Percentiles rank a stretch among this genome's conserved stretches.
Evolutionary conservation across 768 basidiomycete genomes (phyloP).

Genomic region (Clathrus columnatus): DNA sequence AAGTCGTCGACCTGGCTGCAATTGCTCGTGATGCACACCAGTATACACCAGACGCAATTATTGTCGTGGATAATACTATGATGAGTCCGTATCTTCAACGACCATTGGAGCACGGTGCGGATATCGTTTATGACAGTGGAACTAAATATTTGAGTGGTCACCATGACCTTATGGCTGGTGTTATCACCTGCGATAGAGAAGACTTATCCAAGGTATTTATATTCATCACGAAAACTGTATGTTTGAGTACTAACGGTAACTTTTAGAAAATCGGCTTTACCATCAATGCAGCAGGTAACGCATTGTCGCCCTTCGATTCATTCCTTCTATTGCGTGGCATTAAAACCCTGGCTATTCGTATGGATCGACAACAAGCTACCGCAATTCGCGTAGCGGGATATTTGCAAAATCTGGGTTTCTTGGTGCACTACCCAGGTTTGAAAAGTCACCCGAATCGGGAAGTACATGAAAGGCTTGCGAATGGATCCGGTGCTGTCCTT

Average conservation of each 20-base stretch:
- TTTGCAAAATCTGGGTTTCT: conserved; percentile 77
- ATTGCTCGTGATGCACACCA: conserved; percentile 83
- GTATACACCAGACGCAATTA: conserved; percentile 65
- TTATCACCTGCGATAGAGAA: conserved; percentile 85
- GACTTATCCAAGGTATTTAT: conserved; percentile 70
- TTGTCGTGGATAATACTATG: conserved; percentile 98
- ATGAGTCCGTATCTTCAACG: conserved; percentile 98
- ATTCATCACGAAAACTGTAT: not conserved
- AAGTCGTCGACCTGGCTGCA: conserved; percentile 80
- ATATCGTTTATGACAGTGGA: conserved; percentile 95
- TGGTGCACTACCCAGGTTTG: conserved; percentile 88
- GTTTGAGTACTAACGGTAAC: conserved; percentile 3
- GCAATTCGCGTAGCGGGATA: conserved; percentile 80
- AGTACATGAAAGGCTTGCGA: conserved; percentile 84
- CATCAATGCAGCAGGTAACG: conserved; percentile 92
- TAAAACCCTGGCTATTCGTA: conserved; percentile 92
- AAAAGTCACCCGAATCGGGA: conserved; percentile 72
- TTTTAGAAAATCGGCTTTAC: conserved; percentile 76
- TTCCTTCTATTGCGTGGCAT: conserved; percentile 93
- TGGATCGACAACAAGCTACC: conserved; percentile 87
- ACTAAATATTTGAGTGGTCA: conserved; percentile 98
- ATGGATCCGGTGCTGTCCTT: conserved; percentile 87
- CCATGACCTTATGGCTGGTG: conserved; percentile 98
- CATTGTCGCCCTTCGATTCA: conserved; percentile 88
- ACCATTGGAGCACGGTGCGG: conserved; percentile 91